These are phyloP conservation scores for Arctium minus DNA, from an alignment of 129 eudicot genomes.

Conservation along the genomic window DNA sequence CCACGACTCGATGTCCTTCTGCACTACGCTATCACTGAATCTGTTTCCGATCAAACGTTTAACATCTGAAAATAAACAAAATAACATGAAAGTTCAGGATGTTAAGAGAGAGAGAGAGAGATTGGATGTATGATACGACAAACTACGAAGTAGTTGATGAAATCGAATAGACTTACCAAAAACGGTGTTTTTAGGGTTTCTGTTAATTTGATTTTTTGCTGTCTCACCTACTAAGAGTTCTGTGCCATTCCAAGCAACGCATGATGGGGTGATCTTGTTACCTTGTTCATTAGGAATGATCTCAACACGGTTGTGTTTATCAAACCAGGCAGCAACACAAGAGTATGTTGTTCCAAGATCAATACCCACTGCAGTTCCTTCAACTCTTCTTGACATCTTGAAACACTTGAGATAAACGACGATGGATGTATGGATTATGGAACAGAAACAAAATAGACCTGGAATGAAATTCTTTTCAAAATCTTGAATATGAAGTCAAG, in stretches of 20 bases:
- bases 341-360: conserved; percentile 17
- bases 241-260: conserved; percentile 9
- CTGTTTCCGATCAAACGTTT: not conserved
- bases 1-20: conserved; percentile 10
- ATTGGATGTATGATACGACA: too few species aligned
- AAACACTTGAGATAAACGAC: not conserved
- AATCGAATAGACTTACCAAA: not conserved
- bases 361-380: not conserved
- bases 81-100: too few species aligned
- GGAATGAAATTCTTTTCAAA: too few species aligned
- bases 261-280: conserved; percentile 7
- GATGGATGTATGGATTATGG: not conserved
- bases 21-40: not conserved
- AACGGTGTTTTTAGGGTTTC: conserved; percentile 18
- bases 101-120: too few species aligned
- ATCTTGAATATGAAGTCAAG: too few species aligned
- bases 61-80: not conserved
- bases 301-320: not conserved
- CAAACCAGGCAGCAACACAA: not conserved
- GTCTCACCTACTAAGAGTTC: conserved; percentile 6
- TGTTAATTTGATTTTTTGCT: conserved; percentile 23
- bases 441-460: not conserved
- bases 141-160: not conserved
- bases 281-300: conserved; percentile 11
- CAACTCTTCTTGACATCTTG: not conserved